A percentile compares a stretch with the other conserved stretches of the same genome.
phyloP scores from a whole-genome alignment of 257 asterid genomes.

The Avicennia marina region DNA sequence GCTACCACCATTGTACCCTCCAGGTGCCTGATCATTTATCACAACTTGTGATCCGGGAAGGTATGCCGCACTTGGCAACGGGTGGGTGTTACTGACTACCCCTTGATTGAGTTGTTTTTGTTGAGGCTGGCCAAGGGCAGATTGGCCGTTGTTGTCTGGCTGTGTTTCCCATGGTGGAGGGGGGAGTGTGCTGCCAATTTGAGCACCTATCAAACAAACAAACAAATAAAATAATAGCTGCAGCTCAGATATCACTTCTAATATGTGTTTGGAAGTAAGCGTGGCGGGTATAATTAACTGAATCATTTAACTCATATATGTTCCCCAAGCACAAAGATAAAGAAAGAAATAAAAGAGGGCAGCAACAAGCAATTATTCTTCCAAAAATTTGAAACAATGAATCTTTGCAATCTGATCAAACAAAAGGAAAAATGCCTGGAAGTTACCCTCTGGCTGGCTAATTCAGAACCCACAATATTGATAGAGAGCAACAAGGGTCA shows the following conservation, averaged over 20 bases:
- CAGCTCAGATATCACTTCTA: no score
- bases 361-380: not conserved
- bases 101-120: conserved; percentile 41
- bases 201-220: conserved; percentile 41
- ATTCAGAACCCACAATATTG: no score
- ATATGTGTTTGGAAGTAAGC: no score
- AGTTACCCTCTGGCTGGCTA: no score
- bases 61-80: conserved; percentile 36
- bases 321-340: not conserved
- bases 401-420: not conserved
- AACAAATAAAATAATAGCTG: not conserved
- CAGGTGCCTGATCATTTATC: conserved; percentile 35
- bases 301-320: no score
- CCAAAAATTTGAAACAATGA: no score
- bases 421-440: no score
- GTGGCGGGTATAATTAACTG: no score
- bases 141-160: conserved; percentile 33
- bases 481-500: no score
- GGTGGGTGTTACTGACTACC: conserved; percentile 27
- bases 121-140: conserved; percentile 39
- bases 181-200: conserved; percentile 50
- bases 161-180: conserved; percentile 98
- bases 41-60: conserved; percentile 36
- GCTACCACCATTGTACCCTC: conserved; percentile 42
- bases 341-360: not conserved